Percentiles rank a stretch among this genome's conserved stretches.
Conservation (phyloP, 139 green algal genomes). For the Chlamydomonas asymmetrica region DNA sequence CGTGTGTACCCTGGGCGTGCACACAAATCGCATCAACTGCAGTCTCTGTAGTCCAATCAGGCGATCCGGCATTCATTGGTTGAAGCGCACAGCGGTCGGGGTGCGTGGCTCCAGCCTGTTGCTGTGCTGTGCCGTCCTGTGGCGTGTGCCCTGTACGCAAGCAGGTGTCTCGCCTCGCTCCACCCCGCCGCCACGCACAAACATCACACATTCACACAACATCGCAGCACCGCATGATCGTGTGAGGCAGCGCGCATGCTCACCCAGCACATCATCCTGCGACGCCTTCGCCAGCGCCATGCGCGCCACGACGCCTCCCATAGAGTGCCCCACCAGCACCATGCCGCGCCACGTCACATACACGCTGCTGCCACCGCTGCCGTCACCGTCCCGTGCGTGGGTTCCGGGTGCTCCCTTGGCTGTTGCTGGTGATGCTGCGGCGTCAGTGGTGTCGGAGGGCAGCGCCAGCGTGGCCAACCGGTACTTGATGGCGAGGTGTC, state of each 20-base stretch:
- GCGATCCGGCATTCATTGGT: background rate
- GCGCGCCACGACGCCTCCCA: constrained; percentile 71
- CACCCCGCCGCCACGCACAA: no score
- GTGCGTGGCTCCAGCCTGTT: no score
- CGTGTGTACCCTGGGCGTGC: no score
- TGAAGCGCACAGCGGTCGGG: no score
- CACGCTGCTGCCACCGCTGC: constrained; percentile 4
- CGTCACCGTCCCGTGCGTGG: background rate
- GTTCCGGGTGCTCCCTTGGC: background rate
- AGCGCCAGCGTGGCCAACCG: background rate
- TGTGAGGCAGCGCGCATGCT: no score
- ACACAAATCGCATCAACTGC: no score
- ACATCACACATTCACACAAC: no score
- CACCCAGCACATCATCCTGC: constrained; percentile 37
- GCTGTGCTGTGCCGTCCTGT: no score
- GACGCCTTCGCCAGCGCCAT: constrained; percentile 32
- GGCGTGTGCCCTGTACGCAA: no score
- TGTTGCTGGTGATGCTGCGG: background rate
- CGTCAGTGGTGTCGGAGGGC: background rate
- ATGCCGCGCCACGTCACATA: constrained; percentile 16
- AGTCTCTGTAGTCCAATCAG: no score
- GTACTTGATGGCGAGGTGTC: constrained; percentile 31
- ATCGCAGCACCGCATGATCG: no score
- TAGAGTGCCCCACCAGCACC: constrained; percentile 73
- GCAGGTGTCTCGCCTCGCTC: no score